Conservation (phyloP, 306 rosid genomes). For the Gillenia trifoliata region DNA sequence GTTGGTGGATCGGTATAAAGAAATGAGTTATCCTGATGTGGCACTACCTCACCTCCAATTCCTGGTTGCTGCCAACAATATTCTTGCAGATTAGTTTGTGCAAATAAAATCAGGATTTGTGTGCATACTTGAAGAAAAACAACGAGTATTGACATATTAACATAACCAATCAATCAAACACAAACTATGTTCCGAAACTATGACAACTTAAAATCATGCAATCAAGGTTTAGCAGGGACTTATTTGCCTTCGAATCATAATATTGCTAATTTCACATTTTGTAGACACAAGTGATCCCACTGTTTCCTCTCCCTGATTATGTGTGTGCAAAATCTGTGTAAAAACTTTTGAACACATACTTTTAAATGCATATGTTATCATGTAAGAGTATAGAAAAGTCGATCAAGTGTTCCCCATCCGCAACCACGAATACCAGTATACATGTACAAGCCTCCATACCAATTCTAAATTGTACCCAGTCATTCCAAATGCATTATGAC, state of each 20-base stretch:
- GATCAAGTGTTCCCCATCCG: neutral
- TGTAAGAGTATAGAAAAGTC: neutral
- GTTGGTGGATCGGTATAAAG: conserved; percentile 88
- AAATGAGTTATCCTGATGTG: conserved; percentile 95
- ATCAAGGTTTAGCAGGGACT: neutral
- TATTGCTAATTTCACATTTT: neutral
- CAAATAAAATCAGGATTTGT: conserved; percentile 8
- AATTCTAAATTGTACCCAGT: neutral
- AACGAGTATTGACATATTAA: neutral
- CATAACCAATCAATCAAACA: neutral
- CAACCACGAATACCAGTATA: neutral
- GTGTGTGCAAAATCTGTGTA: neutral
- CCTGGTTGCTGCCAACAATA: conserved; percentile 82
- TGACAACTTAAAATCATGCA: neutral
- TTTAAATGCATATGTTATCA: neutral
- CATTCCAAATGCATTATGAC: neutral
- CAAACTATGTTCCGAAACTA: neutral
- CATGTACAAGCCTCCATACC: neutral
- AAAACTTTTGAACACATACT: neutral
- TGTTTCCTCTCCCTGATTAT: neutral
- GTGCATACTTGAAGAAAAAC: neutral
- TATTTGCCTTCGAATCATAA: neutral
- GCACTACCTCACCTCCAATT: conserved; percentile 97
- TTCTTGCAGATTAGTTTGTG: neutral
- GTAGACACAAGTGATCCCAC: neutral